Base-by-base conservation (phyloP, 2,329 filamentous ascomycete species). In the Aspergillus sp. region DNA sequence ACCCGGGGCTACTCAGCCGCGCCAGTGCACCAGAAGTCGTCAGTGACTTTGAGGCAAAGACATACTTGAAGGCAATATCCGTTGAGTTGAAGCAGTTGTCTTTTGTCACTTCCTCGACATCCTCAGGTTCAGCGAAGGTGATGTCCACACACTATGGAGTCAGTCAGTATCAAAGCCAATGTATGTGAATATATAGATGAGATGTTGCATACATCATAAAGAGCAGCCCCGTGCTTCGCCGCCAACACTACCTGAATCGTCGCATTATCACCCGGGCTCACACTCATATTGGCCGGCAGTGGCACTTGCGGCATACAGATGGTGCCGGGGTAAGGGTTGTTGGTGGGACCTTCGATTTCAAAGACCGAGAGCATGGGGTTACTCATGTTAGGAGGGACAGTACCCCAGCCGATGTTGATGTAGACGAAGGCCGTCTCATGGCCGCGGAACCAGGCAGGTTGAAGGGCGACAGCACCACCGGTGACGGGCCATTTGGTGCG, bases 361-460 rank as follows among this genome's bases (percentile, higher is more conserved):
- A 98, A 94, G 28, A 90, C 87, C 13, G 88, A 81, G 1, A 94
- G 79, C 85, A 97, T 95, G 21, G 87, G 82, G 74, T 90, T 87
- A 65, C 91, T 96, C 89, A 96, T 96, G 82, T 98, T 98, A 6
- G 79, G 76, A 0, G 95, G 94, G 7, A 90, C 87, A 36, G 84
- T 91, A 65, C 91, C 92, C 66, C 93, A 87, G 66, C 95, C 95
- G 58, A 98, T 83, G 80, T 98, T 98, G 79, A 98, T 82, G 79
- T 96, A 97, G 73, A 97, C 84, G 69, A 92, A 86, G 17, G 92
- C 94, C 5, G 87, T 89, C 38, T 85, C 76, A 76, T 98, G 95
- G 65, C 95, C 95, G 60, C 89, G 87, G 81, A 97, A 97, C 95
- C 95, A 98, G 71, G 94, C 95, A 0, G 95, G 95, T 73, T 98